Conservation (phyloP, 208 protist species). For the Acanthamoeba rhysodes region DNA sequence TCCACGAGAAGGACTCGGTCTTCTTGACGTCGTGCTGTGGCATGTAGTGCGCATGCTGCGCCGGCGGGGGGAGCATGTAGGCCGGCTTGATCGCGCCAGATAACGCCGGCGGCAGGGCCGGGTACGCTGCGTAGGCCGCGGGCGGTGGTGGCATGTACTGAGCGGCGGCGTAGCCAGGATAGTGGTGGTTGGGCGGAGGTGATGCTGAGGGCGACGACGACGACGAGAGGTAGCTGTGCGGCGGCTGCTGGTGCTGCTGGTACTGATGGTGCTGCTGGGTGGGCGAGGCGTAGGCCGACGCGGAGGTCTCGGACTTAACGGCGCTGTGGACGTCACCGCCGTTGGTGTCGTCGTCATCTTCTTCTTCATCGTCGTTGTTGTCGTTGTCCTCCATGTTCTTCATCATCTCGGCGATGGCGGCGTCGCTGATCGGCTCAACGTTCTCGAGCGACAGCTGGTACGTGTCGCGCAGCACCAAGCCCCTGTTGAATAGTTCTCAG, state of each 20-base stretch:
- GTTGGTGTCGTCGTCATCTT: neutral
- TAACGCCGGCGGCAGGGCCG: too few relatives aligned
- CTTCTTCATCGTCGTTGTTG: neutral
- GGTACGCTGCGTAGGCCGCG: neutral
- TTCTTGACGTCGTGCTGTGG: neutral
- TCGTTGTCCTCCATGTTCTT: neutral
- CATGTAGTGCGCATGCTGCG: neutral
- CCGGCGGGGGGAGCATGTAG: neutral
- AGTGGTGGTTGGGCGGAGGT: too few relatives aligned
- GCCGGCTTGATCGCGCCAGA: neutral
- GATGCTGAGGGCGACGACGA: neutral
- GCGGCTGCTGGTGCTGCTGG: neutral
- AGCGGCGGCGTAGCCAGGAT: neutral
- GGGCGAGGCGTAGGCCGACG: neutral
- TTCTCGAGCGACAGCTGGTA: neutral
- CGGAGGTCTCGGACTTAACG: neutral
- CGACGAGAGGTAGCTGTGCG: neutral
- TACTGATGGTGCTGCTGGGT: neutral
- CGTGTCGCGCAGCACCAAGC: neutral
- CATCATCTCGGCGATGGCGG: neutral
- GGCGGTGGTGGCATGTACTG: too few relatives aligned
- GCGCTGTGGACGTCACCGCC: neutral
- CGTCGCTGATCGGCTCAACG: slow-evolving; percentile 19
- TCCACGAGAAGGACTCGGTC: slow-evolving; percentile 3
- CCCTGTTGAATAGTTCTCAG: neutral